Evolutionary conservation across 208 protist species (phyloP).

Genomic region (Leishmania turanica): DNA sequence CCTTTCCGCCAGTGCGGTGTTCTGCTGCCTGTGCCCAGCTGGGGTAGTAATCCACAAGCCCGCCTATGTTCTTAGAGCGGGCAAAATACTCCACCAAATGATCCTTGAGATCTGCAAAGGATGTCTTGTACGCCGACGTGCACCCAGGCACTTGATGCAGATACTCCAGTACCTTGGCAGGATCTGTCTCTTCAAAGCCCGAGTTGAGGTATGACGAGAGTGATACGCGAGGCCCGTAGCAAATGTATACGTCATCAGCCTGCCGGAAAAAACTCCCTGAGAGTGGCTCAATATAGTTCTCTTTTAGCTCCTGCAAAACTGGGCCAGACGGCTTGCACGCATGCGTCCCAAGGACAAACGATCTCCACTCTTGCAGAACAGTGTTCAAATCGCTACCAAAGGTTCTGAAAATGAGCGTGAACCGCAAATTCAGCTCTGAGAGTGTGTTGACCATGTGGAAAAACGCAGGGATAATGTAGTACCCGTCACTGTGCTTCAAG

Average conservation of each 20-base stretch:
- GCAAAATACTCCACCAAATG: conserved; percentile 61
- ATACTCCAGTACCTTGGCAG: conserved; percentile 28
- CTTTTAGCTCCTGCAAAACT: conserved; percentile 46
- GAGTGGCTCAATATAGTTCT: conserved; percentile 44
- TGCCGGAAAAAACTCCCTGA: conserved; percentile 77
- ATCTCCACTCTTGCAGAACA: conserved; percentile 80
- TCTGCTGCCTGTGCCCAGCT: conserved; percentile 84
- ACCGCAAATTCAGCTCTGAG: conserved; percentile 76
- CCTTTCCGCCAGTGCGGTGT: conserved; percentile 76
- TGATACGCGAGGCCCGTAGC: conserved; percentile 61
- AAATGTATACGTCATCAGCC: conserved; percentile 66
- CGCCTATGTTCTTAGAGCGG: conserved; percentile 61
- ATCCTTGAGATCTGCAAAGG: conserved; percentile 51
- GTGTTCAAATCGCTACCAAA: conserved; percentile 81
- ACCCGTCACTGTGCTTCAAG: conserved; percentile 33
- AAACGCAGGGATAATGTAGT: conserved; percentile 86
- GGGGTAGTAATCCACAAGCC: conserved; percentile 90
- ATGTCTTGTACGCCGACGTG: conserved; percentile 41
- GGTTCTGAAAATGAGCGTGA: conserved; percentile 89
- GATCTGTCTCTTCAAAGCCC: conserved; percentile 28
- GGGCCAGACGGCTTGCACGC: conserved; percentile 58
- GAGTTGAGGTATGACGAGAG: conserved; percentile 36
- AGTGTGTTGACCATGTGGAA: conserved; percentile 84
- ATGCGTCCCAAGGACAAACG: conserved; percentile 77
- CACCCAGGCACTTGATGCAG: conserved; percentile 53